These are phyloP conservation scores for Phytophthora rubi DNA, from an alignment of 352 stramenopile genomes.

Conservation along the genomic window DNA sequence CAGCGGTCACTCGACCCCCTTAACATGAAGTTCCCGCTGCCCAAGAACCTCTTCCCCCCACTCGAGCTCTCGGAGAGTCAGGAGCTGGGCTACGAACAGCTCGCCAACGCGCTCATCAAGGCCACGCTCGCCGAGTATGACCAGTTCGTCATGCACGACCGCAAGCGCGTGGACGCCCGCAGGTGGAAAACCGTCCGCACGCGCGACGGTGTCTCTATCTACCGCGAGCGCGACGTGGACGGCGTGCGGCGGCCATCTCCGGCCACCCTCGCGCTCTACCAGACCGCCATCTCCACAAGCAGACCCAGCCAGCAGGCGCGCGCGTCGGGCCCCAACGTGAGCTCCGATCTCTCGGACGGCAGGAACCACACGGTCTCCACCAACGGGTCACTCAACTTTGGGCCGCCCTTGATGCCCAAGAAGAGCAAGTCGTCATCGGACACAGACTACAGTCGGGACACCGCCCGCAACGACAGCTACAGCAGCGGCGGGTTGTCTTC, in stretches of 20 bases:
- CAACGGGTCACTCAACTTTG: slow-evolving; percentile 16
- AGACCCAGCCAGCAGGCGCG: slow-evolving; percentile 31
- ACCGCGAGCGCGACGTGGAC: slow-evolving; percentile 40
- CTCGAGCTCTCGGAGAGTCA: slow-evolving; percentile 49
- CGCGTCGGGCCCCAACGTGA: slow-evolving; percentile 14
- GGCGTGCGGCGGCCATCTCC: slow-evolving; percentile 23
- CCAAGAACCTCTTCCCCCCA: slow-evolving; percentile 53
- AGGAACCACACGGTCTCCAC: slow-evolving; percentile 18
- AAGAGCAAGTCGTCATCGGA: slow-evolving; percentile 21
- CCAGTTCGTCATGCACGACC: slow-evolving; percentile 45
- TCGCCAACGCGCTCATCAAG: slow-evolving; percentile 57
- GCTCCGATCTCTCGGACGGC: slow-evolving; percentile 24
- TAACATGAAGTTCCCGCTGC: slow-evolving; percentile 61
- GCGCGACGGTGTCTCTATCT: slow-evolving; percentile 52
- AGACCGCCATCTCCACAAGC: slow-evolving; percentile 28
- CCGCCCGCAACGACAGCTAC: slow-evolving; percentile 32
- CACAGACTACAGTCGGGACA: slow-evolving; percentile 30
- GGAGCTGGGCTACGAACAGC: slow-evolving; percentile 52
- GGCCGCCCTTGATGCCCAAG: slow-evolving; percentile 14
- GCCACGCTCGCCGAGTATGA: slow-evolving; percentile 58
- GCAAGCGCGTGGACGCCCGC: slow-evolving; percentile 40
- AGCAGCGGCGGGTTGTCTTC: slow-evolving; percentile 23
- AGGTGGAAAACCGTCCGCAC: slow-evolving; percentile 54
- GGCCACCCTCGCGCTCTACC: slow-evolving; percentile 33
- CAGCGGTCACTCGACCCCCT: not conserved